phyloP scores from a whole-genome alignment of 371 early-diverging fungal species.

The Umbelopsis sp. region DNA sequence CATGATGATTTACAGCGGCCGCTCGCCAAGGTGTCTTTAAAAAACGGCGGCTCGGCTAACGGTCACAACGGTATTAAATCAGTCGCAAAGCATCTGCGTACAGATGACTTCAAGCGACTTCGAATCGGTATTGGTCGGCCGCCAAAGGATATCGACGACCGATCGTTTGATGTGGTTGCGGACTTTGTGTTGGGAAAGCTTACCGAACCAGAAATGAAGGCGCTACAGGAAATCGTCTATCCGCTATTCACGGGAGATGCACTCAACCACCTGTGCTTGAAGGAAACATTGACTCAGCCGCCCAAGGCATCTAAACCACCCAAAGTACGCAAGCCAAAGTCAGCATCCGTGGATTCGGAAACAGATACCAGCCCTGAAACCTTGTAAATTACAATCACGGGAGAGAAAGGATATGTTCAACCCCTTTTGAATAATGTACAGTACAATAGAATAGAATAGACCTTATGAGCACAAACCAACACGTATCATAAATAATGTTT shows the following conservation, averaged over 20 bases:
- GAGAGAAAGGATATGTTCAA: no score
- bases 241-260: constrained; percentile 27
- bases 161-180: constrained; percentile 53
- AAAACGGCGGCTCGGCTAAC: constrained; percentile 60
- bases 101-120: constrained; percentile 60
- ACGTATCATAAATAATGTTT: no score
- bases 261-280: background rate
- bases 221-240: constrained; percentile 41
- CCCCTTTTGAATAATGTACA: no score
- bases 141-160: constrained; percentile 28
- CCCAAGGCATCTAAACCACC: background rate
- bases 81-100: constrained; percentile 53
- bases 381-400: background rate
- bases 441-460: no score
- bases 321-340: background rate
- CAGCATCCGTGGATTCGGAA: background rate
- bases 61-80: constrained; percentile 85
- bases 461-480: no score
- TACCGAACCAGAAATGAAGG: constrained; percentile 43
- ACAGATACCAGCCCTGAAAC: background rate
- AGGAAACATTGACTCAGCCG: background rate
- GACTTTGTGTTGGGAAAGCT: constrained; percentile 66
- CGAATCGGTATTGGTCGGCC: constrained; percentile 76
- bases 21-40: constrained; percentile 65
- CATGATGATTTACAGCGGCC: constrained; percentile 82